phyloP scores from a whole-genome alignment of 805 yeast species.

The Saccharomycopsis sp. region DNA sequence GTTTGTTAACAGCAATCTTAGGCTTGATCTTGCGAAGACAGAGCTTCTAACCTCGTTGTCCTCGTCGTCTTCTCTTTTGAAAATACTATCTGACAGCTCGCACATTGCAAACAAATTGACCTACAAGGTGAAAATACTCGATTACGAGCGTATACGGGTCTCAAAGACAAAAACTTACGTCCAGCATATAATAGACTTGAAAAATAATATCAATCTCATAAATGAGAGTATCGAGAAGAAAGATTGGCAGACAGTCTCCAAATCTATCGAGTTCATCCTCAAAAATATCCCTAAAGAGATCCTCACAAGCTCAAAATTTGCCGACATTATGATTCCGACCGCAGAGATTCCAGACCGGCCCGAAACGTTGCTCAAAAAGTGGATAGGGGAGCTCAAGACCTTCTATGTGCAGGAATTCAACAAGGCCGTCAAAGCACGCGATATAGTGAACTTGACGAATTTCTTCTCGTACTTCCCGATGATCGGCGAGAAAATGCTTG shows the following conservation, averaged over 20 bases:
- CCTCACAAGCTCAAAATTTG: conserved; percentile 57
- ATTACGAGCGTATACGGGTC: conserved; percentile 62
- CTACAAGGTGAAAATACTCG: conserved; percentile 59
- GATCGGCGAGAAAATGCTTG: conserved; percentile 62
- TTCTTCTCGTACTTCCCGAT: conserved; percentile 86
- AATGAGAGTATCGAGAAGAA: conserved; percentile 58
- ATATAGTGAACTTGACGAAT: conserved; percentile 65
- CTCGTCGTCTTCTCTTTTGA: conserved; percentile 48
- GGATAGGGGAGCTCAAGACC: conserved; percentile 52
- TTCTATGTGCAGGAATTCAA: conserved; percentile 59
- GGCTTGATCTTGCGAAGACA: conserved; percentile 53
- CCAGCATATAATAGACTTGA: conserved; percentile 55
- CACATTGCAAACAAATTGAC: conserved; percentile 62
- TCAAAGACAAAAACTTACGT: conserved; percentile 58
- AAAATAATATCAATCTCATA: conserved; percentile 57
- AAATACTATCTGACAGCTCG: conserved; percentile 53
- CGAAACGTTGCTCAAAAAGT: conserved; percentile 41
- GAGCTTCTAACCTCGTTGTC: conserved; percentile 55
- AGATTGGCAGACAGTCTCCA: conserved; percentile 76
- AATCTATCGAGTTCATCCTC: conserved; percentile 47
- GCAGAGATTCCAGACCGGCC: conserved; percentile 82
- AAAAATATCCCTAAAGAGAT: conserved; percentile 45
- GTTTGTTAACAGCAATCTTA: conserved; percentile 18
- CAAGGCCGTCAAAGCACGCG: conserved; percentile 57
- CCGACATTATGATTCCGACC: conserved; percentile 78